Conservation (phyloP, 768 basidiomycete species). For the Chiua virens region DNA sequence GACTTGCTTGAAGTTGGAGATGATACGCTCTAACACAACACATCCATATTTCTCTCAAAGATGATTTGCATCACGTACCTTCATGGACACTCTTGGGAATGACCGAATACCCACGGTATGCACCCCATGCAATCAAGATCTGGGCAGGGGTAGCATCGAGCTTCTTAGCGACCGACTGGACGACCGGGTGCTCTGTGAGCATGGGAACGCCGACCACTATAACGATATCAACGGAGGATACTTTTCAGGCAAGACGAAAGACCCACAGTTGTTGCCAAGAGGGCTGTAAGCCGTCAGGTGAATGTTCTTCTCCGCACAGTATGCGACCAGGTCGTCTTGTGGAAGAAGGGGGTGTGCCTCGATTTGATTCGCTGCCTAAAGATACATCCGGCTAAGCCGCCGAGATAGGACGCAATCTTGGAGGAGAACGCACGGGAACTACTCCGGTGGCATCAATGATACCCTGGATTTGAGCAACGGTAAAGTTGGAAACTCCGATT, state of each 20-base stretch:
- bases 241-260: not conserved
- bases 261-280: constrained; percentile 76
- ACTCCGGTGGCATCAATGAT: constrained; percentile 71
- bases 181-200: constrained; percentile 64
- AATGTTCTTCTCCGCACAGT: constrained; percentile 68
- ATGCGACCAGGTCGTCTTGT: constrained; percentile 71
- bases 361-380: constrained; percentile 70
- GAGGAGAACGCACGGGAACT: constrained; percentile 52
- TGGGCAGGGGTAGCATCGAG: constrained; percentile 72
- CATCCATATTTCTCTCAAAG: not conserved
- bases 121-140: constrained; percentile 82
- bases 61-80: constrained; percentile 29
- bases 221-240: not conserved
- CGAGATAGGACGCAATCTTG: not conserved
- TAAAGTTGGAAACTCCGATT: constrained; percentile 86
- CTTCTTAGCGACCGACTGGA: constrained; percentile 61
- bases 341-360: constrained; percentile 81
- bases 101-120: constrained; percentile 71
- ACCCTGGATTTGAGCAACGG: constrained; percentile 59
- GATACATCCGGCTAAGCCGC: not conserved
- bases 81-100: constrained; percentile 83
- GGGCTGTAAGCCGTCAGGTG: constrained; percentile 73
- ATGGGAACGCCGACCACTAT: constrained; percentile 61
- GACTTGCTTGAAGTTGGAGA: constrained; percentile 77
- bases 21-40: constrained; percentile 50